Evolutionary conservation across 352 stramenopile species (phyloP).

Genomic region (Phytophthora boehmeriae): DNA sequence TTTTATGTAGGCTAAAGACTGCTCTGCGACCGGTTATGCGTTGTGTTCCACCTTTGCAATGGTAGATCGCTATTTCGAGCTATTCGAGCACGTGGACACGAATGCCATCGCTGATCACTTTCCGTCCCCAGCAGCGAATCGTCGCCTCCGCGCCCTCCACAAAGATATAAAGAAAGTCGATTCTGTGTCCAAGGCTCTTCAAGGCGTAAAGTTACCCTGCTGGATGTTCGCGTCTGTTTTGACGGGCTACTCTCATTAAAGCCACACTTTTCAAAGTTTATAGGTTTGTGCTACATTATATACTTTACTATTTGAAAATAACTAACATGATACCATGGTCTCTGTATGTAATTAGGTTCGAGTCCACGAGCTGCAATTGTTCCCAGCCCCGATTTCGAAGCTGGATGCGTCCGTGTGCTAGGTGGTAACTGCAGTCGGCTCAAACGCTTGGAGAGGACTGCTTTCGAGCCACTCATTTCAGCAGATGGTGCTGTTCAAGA

Average conservation of each 20-base stretch:
- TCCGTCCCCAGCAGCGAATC: neutral
- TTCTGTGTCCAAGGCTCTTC: neutral
- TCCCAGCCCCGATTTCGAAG: slow-evolving; percentile 1
- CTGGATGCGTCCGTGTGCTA: neutral
- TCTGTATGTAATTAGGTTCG: neutral
- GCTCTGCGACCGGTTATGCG: slow-evolving; percentile 1
- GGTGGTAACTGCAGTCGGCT: neutral
- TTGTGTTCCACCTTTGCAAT: neutral
- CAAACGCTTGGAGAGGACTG: neutral
- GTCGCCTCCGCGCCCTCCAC: neutral
- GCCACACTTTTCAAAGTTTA: neutral
- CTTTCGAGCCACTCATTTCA: neutral
- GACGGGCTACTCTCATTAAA: slow-evolving; percentile 1
- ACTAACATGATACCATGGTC: neutral
- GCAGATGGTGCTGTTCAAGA: neutral
- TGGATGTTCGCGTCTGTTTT: neutral
- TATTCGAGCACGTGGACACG: neutral
- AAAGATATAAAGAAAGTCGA: neutral
- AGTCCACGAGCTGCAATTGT: neutral
- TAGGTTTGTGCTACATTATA: neutral
- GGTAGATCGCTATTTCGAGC: slow-evolving; percentile 2
- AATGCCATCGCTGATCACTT: neutral
- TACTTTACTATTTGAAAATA: too few relatives aligned
- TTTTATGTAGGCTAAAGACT: slow-evolving; percentile 1
- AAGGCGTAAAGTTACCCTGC: neutral